phyloP scores from a whole-genome alignment of 371 early-diverging fungal species.

The Catenaria anguillulae region DNA sequence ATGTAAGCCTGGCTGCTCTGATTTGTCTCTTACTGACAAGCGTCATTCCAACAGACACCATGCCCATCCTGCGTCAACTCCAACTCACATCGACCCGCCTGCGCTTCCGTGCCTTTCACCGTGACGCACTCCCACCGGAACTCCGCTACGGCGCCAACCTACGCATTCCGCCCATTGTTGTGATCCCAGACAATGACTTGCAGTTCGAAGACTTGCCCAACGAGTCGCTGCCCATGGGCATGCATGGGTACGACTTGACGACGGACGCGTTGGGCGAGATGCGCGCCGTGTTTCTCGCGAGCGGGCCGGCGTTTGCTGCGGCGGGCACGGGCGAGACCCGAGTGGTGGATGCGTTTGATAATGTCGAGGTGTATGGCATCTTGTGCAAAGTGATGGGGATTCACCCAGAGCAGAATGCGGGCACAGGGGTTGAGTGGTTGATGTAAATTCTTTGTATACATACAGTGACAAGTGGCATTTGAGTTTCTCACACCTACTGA shows the following conservation, averaged over 20 bases:
- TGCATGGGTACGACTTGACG: slow-evolving; percentile 11
- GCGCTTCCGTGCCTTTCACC: no score
- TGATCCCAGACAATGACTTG: slow-evolving; percentile 33
- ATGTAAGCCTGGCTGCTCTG: no score
- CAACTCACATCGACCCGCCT: no score
- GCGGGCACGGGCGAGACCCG: background rate
- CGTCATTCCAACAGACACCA: no score
- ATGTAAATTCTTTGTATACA: background rate
- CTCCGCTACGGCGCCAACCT: slow-evolving; percentile 47
- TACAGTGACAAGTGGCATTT: no score
- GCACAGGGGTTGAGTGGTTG: slow-evolving; percentile 9
- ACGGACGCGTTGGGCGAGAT: slow-evolving; percentile 10
- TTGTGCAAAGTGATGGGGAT: slow-evolving; percentile 16
- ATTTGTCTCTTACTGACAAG: no score
- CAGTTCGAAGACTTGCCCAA: background rate
- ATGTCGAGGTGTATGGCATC: slow-evolving; percentile 24
- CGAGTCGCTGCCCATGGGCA: slow-evolving; percentile 6
- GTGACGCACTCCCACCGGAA: slow-evolving; percentile 19
- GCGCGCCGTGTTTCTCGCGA: slow-evolving; percentile 12
- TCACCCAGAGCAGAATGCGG: slow-evolving; percentile 22
- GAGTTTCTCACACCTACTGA: no score
- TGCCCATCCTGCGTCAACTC: no score
- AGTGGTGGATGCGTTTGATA: slow-evolving; percentile 19
- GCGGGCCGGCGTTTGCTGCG: slow-evolving; percentile 10
- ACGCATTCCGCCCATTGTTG: slow-evolving; percentile 20